Evolutionary conservation across 2,329 filamentous ascomycete genomes (phyloP), one percentile per base, ranked within the genome.

Genomic region (Elsinoe necatrix): DNA sequence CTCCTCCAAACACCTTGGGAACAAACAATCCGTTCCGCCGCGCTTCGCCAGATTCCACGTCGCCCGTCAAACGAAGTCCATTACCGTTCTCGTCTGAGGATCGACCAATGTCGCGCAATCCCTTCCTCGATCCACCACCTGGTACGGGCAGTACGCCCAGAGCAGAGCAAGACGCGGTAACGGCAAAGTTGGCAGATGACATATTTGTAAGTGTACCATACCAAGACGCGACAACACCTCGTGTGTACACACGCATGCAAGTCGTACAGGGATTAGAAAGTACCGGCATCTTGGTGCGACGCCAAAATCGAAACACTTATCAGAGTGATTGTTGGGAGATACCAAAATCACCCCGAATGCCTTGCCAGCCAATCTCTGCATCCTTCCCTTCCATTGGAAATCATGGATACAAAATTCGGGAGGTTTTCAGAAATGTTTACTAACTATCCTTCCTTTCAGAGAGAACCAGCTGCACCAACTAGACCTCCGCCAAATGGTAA

Each of bases 1-100:
- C 54, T 48, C 54, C 54, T 48, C 29, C 54, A 56, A 47, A 47
- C 54, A 85, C 83, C 71, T 80, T 90, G 57, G 72, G 74, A 66
- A 84, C 84, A 70, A 90, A 90, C 78, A 91, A 91, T 69, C 87
- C 87, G 61, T 91, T 81, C 68, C 84, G 86, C 71, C 82, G 85
- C 66, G 82, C 61, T 75, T 77, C 35, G 87, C 85, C 61, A 84
- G 74, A 58, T 66, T 62, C 45, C 58, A 67, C 57, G 63, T 71
- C 62, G 34, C 66, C 66, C 57, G 67, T 66, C 34, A 67, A 66
- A 57, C 35, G 39, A 54, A 42, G 59, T 45, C 71, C 71, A 61
- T 20, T 45, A n/a, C 41, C 39, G 6, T 31, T 84, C 80, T 61
- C 83, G 79, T 80, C 82, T 71, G 80, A 83, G 70, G 76, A 74